Evolutionary conservation across 1,284 basidiomycete species (phyloP).

Genomic region (Trichosporon sp.): DNA sequence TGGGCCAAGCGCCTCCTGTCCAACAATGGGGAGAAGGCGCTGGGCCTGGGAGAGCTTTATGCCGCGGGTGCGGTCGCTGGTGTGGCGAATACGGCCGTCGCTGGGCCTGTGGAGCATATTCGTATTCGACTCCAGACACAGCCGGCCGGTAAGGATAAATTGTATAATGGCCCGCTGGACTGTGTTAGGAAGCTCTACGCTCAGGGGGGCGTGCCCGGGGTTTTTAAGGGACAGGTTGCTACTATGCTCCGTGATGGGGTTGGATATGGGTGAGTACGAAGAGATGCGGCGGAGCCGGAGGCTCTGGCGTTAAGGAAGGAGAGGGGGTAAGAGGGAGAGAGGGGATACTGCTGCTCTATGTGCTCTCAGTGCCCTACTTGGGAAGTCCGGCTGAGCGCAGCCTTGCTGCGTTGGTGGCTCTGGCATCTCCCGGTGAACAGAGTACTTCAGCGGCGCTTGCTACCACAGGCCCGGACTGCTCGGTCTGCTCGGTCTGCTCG

Average conservation of each 20-base stretch:
- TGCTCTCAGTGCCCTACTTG: no score
- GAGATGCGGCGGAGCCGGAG: background rate
- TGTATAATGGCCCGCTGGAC: slow-evolving; percentile 78
- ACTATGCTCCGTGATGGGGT: slow-evolving; percentile 80
- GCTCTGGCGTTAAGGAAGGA: background rate
- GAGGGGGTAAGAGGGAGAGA: no score
- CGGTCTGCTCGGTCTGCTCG: no score
- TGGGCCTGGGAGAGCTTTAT: slow-evolving; percentile 59
- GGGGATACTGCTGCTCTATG: no score
- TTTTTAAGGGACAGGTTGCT: slow-evolving; percentile 89
- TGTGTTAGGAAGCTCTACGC: slow-evolving; percentile 72
- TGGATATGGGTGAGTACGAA: slow-evolving; percentile 60
- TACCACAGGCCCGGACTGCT: no score
- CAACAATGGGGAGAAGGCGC: slow-evolving; percentile 14
- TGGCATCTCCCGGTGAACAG: no score
- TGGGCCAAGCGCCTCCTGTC: slow-evolving; percentile 77
- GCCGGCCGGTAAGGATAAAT: slow-evolving; percentile 57
- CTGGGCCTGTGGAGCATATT: slow-evolving; percentile 94
- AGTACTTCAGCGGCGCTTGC: no score
- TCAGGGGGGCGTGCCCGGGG: slow-evolving; percentile 65
- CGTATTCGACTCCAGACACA: slow-evolving; percentile 93
- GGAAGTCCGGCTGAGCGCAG: no score
- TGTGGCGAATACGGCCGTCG: slow-evolving; percentile 83
- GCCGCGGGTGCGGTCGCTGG: slow-evolving; percentile 76
- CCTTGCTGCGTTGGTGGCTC: no score